Evolutionary conservation across 306 rosid species (phyloP), one percentile per base, ranked within the genome.

Genomic region (Citrullus colocynthis): DNA sequence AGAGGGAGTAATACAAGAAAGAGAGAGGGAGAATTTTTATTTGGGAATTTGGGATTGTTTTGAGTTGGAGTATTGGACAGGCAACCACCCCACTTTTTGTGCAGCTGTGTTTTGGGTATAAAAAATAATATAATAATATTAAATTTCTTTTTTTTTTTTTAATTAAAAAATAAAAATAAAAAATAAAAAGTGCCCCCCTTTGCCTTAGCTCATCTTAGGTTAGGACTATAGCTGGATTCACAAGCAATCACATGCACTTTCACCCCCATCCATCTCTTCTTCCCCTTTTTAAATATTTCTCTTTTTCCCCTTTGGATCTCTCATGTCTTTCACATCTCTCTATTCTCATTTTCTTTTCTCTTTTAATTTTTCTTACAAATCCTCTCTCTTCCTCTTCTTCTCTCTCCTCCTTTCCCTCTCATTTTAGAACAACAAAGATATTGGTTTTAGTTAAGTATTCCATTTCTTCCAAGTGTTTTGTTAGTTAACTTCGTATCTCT

Each of bases 191-290:
- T 51, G 1, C 1, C 6, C 5, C 55, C 5, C 55, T 51, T 51
- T 13, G 18, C 18, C 59, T 55, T 55, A 55, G 59, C 3, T 55
- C 1, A 55, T 6, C 21, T 55, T 4, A 15, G 9, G 59, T 55
- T 55, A 55, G 59, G 59, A 18, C 0, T 55, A 55, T 61, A 61
- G 57, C 76, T 70, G 76, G 24, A 6, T 48, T 71, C 76, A 71
- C 76, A 48, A 48, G 58, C 76, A 71, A 71, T 71, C 76, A 71
- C 76, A 71, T 71, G 76, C 71, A 64, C 24, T 64, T 64, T 64
- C 44, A 64, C 42, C 39, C 39, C n/a, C 41, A 4, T 12, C 41
- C 67, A 24, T 61, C 69, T 20, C 10, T 1, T 62, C 18, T 30
- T 5, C 5, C 69, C 5, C 37, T 3, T 14, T 30, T 32, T 30